Percentiles rank a stretch among this genome's conserved stretches.
These are phyloP conservation scores for Nissolia schottii DNA, from an alignment of 306 rosid genomes.

Conservation along the genomic window DNA sequence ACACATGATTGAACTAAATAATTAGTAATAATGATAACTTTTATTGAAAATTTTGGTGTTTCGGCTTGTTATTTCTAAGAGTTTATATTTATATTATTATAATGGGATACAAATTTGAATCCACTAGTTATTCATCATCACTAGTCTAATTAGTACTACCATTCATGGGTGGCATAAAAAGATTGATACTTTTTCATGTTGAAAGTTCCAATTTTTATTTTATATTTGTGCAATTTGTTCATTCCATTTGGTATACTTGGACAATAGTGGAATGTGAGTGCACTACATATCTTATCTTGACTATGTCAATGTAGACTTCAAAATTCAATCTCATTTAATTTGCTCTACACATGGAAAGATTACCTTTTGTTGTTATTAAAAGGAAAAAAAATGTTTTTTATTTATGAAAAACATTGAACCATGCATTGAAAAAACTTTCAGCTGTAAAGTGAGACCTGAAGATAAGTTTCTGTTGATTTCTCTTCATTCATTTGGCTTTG, in stretches of 20 bases:
- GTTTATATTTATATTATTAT: background rate
- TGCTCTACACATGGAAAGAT: background rate
- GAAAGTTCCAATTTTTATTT: background rate
- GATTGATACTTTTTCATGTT: background rate
- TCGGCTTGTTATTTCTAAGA: background rate
- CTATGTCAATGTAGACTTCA: background rate
- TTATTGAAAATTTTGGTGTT: background rate
- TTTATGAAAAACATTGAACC: constrained; percentile 12
- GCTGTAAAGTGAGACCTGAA: constrained; percentile 23
- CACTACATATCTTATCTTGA: background rate
- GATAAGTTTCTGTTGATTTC: constrained; percentile 1
- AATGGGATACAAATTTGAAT: constrained; percentile 24
- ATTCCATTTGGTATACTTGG: background rate
- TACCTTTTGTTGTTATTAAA: background rate
- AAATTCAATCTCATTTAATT: background rate
- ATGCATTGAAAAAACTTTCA: constrained; percentile 6
- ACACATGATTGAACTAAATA: background rate
- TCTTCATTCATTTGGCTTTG: background rate
- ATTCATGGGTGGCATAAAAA: background rate
- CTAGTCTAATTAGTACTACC: background rate
- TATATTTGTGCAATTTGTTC: background rate
- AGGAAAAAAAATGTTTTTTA: constrained; percentile 6
- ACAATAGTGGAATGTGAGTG: background rate
- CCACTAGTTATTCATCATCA: constrained; percentile 26
- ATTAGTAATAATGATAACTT: background rate